phyloP scores from a whole-genome alignment of 495 filamentous ascomycete species.

The Xylaria palmicola region DNA sequence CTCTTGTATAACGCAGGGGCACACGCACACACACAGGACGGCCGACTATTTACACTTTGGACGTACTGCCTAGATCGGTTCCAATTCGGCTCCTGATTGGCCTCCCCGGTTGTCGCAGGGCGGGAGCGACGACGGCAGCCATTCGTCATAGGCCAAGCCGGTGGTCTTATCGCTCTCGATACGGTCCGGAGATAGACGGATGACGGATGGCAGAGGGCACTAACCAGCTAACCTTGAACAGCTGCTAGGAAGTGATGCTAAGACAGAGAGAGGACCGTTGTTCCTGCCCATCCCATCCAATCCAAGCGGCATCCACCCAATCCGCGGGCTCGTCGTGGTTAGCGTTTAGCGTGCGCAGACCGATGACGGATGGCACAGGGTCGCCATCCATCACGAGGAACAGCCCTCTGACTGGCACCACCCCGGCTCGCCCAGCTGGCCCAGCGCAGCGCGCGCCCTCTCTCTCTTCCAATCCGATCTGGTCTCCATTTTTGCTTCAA shows the following conservation, averaged over 20 bases:
- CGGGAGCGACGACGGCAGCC: neutral
- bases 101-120: neutral
- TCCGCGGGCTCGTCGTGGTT: too few species aligned
- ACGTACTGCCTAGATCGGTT: too few species aligned
- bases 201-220: neutral
- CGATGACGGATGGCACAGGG: conserved; percentile 39
- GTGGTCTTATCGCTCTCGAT: conserved; percentile 10
- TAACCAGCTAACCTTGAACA: neutral
- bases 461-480: conserved; percentile 10
- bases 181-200: neutral
- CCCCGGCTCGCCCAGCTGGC: neutral
- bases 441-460: neutral
- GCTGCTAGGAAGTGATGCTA: neutral
- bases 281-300: neutral
- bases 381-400: conserved; percentile 32
- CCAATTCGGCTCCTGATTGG: neutral
- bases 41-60: too few species aligned
- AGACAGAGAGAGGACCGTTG: neutral
- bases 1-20: too few species aligned
- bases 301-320: neutral
- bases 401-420: conserved; percentile 23
- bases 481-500: conserved; percentile 2
- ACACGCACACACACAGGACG: too few species aligned
- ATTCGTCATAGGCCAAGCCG: conserved; percentile 12
- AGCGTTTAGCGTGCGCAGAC: conserved; percentile 28